Evolutionary conservation across 306 rosid genomes (phyloP).

Genomic region (Ceratonia siliqua): DNA sequence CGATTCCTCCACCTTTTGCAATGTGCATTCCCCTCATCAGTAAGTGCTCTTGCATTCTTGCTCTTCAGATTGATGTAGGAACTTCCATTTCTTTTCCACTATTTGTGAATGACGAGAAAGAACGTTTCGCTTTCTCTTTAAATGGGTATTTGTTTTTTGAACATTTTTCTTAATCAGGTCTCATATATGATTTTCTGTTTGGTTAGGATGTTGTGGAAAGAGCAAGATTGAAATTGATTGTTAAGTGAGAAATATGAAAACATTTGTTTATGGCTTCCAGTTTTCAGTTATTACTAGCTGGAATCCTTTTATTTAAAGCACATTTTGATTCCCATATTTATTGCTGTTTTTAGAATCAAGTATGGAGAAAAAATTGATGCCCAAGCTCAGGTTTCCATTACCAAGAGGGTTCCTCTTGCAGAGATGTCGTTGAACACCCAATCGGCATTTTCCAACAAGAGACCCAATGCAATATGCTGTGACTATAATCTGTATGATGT

Average conservation of each 20-base stretch:
- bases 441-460: neutral
- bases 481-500: neutral
- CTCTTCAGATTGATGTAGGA: neutral
- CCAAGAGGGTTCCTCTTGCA: slow-evolving; percentile 57
- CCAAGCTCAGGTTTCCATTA: slow-evolving; percentile 25
- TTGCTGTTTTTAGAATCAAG: slow-evolving; percentile 41
- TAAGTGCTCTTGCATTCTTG: slow-evolving; percentile 23
- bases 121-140: neutral
- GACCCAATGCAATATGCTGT: slow-evolving; percentile 14
- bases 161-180: neutral
- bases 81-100: neutral
- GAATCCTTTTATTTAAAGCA: neutral
- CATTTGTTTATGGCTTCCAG: neutral
- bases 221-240: neutral
- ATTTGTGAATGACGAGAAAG: neutral
- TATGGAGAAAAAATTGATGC: slow-evolving; percentile 33
- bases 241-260: neutral
- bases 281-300: neutral
- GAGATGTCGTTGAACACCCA: slow-evolving; percentile 51
- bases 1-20: slow-evolving; percentile 30
- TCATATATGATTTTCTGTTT: neutral
- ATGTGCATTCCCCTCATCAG: slow-evolving; percentile 29
- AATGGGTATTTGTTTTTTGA: neutral
- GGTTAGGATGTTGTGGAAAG: neutral
- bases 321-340: neutral